Base-by-base conservation (phyloP, 2,329 filamentous ascomycete genomes). In the Epichloe sylvatica region DNA sequence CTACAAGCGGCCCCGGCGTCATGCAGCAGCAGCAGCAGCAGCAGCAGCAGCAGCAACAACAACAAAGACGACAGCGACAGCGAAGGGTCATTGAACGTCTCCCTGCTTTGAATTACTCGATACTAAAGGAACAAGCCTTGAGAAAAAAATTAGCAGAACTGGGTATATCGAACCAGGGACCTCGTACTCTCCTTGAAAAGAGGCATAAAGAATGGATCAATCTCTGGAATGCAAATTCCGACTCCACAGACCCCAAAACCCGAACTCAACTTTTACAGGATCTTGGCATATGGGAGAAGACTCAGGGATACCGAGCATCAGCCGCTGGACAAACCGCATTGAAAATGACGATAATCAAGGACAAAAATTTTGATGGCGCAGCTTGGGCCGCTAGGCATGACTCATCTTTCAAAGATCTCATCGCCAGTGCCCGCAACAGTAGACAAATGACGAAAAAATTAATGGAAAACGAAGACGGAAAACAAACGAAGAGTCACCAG, bases 151-250 rank as follows among this genome's bases (percentile, higher is more conserved):
- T 98, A 40, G 64, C 72, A 17, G 88, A 95, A 3, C 72, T 92
- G 1, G 88, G 90, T 1, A 81, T 97, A 50, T 83, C 87, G 0
- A 76, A 74, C 9, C 73, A 70, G 52, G 92, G 92, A 1, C 66
- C 75, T 0, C 83, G 83, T 43, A 70, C 75, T 43, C 72, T 90
- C 1, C 71, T 97, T 49, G 84, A 91, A 62, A 78, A 76, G 55
- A 78, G 94, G 17, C 90, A 97, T 60, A 86, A 79, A 23, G 92
- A 98, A 65, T 98, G 90, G 90, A 76, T 92, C 47, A 96, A 92
- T 37, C 69, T 98, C 17, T 96, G 88, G 84, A 98, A 98, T 64
- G 86, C 94, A 11, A 98, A 98, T 62, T 95, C 89, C 67, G 92
- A 98, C 65, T 84, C 90, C 2, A 77, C 77, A 36, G 71, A 72